Conservation (phyloP, 345 rosid species). For the Camelina laxa region DNA sequence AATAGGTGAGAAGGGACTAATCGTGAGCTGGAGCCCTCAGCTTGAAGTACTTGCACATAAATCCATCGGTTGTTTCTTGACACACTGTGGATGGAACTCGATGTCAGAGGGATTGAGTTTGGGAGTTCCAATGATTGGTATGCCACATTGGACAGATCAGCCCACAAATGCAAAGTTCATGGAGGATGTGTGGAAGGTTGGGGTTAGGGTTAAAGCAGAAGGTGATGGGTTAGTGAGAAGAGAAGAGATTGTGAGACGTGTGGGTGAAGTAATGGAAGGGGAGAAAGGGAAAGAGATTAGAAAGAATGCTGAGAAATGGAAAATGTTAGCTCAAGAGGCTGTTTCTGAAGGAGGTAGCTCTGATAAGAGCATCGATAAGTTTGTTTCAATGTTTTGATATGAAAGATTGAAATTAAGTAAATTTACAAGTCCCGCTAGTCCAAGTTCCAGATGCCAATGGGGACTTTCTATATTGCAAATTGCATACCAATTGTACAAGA, state of each 20-base stretch:
- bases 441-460: no score
- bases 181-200: conserved; percentile 55
- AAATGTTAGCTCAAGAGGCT: conserved; percentile 53
- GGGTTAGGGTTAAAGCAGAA: conserved; percentile 46
- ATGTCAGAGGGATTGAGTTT: conserved; percentile 37
- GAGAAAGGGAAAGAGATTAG: conserved; percentile 47
- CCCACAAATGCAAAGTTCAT: conserved; percentile 48
- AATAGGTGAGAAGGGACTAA: conserved; percentile 47
- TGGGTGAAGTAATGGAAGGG: conserved; percentile 61
- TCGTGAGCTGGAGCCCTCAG: conserved; percentile 59
- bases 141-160: conserved; percentile 50
- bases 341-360: conserved; percentile 65
- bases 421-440: no score
- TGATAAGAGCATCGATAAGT: conserved; percentile 50
- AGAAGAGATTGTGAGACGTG: conserved; percentile 54
- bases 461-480: no score
- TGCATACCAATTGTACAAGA: no score
- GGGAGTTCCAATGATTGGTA: conserved; percentile 51
- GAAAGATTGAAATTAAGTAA: not conserved
- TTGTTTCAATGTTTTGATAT: conserved; percentile 39
- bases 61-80: conserved; percentile 56
- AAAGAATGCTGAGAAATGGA: conserved; percentile 57
- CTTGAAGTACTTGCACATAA: conserved; percentile 55
- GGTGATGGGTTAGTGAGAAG: conserved; percentile 44
- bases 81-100: conserved; percentile 65